Base-by-base conservation (phyloP, 2,329 filamentous ascomycete species). In the Achaetomium macrosporum region DNA sequence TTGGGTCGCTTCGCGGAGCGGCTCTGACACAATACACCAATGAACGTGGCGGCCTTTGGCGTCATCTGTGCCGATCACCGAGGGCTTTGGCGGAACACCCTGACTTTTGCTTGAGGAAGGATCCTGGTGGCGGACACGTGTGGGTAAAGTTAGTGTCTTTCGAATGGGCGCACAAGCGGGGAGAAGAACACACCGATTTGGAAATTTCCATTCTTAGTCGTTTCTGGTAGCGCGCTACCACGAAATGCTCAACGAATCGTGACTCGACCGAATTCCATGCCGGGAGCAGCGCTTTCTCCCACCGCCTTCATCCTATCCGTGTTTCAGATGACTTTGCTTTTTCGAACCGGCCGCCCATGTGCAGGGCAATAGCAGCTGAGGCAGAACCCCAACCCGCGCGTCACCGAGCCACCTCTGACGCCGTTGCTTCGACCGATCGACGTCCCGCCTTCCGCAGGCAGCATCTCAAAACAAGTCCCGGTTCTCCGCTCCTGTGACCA, bases 11-110 rank as follows among this genome's bases (percentile, higher is more conserved):
- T n/a, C n/a, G n/a, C 31, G 29, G 16, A 42, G 46, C 39, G 42
- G 33, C 42, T 37, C 30, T 20, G 11, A 12, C 31, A 17, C n/a
- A 3, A 10, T 12, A 10, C 43, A 17, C 57, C 59, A 61, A 60
- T 59, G 45, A 55, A 3, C 15, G 25, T 15, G 12, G 39, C 33
- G 13, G 19, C 29, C 44, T 51, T 45, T 59, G 53, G 54, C 58
- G 59, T 60, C 59, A 61, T 55, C 25, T 45, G 48, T 47, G 56
- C 43, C 54, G 59, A 61, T 61, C 59, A 19, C 30, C 46, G 46
- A 47, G 19, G 31, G 48, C 30, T 52, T 33, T 50, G 19, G 50
- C 41, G 41, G 42, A 39, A 36, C 37, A 25, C 25, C 10, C 12
- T 45, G 11, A 33, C 42, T 45, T 35, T 12, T 44, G 47, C 48